phyloP scores from a whole-genome alignment of 2,329 filamentous ascomycete species.

The Escovopsis sp. region DNA sequence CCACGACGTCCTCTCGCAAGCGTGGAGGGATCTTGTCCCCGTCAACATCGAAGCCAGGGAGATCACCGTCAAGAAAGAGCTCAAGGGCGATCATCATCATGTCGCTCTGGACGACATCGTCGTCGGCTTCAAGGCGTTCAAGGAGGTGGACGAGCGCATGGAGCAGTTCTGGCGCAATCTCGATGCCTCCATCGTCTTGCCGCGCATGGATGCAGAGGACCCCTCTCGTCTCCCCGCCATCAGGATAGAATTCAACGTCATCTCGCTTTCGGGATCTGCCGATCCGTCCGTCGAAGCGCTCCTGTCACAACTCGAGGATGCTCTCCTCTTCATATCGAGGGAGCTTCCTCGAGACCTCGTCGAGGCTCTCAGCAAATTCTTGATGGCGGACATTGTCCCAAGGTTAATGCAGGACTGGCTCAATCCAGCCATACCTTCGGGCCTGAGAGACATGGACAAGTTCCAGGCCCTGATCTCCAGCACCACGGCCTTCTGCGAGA shows the following conservation, averaged over 20 bases:
- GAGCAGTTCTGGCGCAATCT: constrained; percentile 46
- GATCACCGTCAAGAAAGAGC: constrained; percentile 39
- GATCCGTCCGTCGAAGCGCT: constrained; percentile 33
- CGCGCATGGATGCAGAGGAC: constrained; percentile 34
- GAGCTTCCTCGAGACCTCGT: constrained; percentile 39
- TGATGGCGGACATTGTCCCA: constrained; percentile 55
- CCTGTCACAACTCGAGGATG: constrained; percentile 35
- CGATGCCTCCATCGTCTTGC: constrained; percentile 43
- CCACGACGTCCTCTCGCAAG: constrained; percentile 46
- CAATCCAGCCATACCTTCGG: constrained; percentile 57
- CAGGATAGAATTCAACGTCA: constrained; percentile 23
- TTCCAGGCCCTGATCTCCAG: constrained; percentile 59
- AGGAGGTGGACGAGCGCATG: constrained; percentile 45
- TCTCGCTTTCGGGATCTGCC: constrained; percentile 27
- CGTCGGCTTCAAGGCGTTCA: constrained; percentile 40
- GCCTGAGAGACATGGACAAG: constrained; percentile 50
- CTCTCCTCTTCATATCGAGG: constrained; percentile 36
- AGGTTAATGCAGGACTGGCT: constrained; percentile 62
- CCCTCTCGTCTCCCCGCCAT: constrained; percentile 23
- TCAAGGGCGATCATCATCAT: constrained; percentile 35
- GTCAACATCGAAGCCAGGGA: constrained; percentile 40
- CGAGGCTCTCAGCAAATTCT: constrained; percentile 45
- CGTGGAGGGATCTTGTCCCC: constrained; percentile 56
- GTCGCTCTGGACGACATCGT: constrained; percentile 39
- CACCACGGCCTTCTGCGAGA: constrained; percentile 47